These are phyloP conservation scores for Paracorniculantispora psalliotae DNA, from an alignment of 2,329 filamentous ascomycete genomes.

Conservation along the genomic window DNA sequence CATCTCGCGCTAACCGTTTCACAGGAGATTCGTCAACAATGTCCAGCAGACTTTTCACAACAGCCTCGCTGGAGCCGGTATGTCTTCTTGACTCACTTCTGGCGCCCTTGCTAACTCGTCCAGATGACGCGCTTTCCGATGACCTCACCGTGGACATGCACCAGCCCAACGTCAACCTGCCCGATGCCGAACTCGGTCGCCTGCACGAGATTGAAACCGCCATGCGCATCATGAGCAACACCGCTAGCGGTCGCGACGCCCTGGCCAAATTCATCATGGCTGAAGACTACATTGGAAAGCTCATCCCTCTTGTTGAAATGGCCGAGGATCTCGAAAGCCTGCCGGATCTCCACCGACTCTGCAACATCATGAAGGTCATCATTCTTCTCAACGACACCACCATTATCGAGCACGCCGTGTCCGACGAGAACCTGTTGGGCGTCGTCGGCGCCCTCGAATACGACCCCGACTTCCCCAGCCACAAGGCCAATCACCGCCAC, in stretches of 20 bases:
- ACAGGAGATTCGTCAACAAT: constrained; percentile 84
- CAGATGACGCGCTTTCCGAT: constrained; percentile 84
- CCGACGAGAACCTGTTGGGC: constrained; percentile 81
- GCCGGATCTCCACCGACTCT: constrained; percentile 80
- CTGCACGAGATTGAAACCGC: constrained; percentile 78
- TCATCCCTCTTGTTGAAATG: constrained; percentile 79
- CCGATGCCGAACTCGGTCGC: constrained; percentile 73
- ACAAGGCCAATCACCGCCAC: constrained; percentile 94
- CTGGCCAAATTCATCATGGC: constrained; percentile 80
- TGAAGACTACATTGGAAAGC: constrained; percentile 81
- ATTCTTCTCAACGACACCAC: constrained; percentile 91
- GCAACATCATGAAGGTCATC: constrained; percentile 96
- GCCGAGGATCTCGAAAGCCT: constrained; percentile 90
- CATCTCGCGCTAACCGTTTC: constrained; percentile 19
- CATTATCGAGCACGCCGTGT: constrained; percentile 91
- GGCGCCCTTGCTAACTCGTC: constrained; percentile 22
- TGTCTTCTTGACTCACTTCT: constrained; percentile 17
- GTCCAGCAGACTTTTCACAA: constrained; percentile 71
- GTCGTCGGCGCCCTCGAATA: constrained; percentile 96
- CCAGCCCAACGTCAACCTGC: constrained; percentile 63
- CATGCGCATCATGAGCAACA: constrained; percentile 73
- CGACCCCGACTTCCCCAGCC: constrained; percentile 93
- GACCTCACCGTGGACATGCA: constrained; percentile 72
- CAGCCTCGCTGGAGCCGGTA: constrained; percentile 58
- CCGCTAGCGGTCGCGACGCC: constrained; percentile 73